These are phyloP conservation scores for Brassica rapa DNA, from an alignment of 345 rosid species.

Conservation along the genomic window DNA sequence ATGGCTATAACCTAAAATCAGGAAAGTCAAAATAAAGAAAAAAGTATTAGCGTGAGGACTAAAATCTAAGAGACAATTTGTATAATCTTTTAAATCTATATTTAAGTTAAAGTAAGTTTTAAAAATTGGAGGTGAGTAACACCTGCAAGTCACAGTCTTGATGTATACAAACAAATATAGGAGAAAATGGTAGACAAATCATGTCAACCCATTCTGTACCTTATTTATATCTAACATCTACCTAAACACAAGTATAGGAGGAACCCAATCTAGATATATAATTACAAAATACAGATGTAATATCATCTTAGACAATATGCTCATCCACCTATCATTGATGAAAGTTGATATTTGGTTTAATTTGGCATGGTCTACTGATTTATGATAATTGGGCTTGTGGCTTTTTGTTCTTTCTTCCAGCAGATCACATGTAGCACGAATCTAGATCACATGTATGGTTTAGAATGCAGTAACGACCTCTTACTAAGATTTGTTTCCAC, in stretches of 20 bases:
- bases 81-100: neutral
- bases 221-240: neutral
- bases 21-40: neutral
- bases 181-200: neutral
- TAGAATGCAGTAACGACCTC: neutral
- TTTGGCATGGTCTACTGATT: neutral
- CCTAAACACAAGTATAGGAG: conserved; percentile 1
- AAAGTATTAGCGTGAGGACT: neutral
- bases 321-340: neutral
- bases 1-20: conserved; percentile 54
- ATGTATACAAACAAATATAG: neutral
- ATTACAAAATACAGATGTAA: neutral
- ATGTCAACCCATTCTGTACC: neutral
- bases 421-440: neutral
- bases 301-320: neutral
- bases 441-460: neutral
- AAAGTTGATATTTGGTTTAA: neutral
- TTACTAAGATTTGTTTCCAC: conserved; percentile 1
- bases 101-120: neutral
- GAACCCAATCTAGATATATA: neutral
- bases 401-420: neutral
- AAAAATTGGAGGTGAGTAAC: conserved; percentile 1
- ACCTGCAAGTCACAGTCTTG: neutral
- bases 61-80: neutral
- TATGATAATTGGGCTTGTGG: neutral